phyloP scores from a whole-genome alignment of 495 filamentous ascomycete genomes.

The Penicillium alfredii region DNA sequence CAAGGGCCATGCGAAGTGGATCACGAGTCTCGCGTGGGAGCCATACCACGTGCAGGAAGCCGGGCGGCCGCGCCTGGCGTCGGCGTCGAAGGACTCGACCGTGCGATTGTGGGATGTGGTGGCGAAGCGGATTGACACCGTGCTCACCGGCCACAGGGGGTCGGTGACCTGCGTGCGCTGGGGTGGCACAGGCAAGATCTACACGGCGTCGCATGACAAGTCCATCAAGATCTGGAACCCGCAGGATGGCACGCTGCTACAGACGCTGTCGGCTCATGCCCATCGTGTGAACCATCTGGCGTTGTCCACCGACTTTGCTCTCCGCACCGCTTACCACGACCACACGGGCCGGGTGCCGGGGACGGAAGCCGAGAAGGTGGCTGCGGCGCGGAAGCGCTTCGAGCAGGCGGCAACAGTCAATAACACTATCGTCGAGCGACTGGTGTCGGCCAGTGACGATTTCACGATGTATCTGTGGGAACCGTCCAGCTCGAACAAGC shows the following conservation, averaged over 20 bases:
- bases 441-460: slow-evolving; percentile 90
- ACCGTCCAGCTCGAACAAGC: slow-evolving; percentile 70
- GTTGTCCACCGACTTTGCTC: slow-evolving; percentile 85
- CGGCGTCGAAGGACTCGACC: slow-evolving; percentile 85
- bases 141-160: slow-evolving; percentile 80
- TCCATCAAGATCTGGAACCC: slow-evolving; percentile 90
- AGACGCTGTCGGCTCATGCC: slow-evolving; percentile 75
- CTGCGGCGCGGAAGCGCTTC: slow-evolving; percentile 78
- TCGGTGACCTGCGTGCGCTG: slow-evolving; percentile 88
- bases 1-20: slow-evolving; percentile 89
- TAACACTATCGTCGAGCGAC: slow-evolving; percentile 72
- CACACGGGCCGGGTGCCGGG: slow-evolving; percentile 67
- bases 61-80: slow-evolving; percentile 73
- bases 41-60: slow-evolving; percentile 80
- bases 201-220: slow-evolving; percentile 88
- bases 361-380: slow-evolving; percentile 61
- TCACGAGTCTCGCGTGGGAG: slow-evolving; percentile 85
- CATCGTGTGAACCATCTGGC: slow-evolving; percentile 97
- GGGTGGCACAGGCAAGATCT: slow-evolving; percentile 85
- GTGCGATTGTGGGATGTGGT: slow-evolving; percentile 84
- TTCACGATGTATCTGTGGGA: slow-evolving; percentile 98
- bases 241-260: slow-evolving; percentile 66
- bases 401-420: slow-evolving; percentile 77
- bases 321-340: slow-evolving; percentile 83
- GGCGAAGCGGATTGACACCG: slow-evolving; percentile 68